phyloP scores from a whole-genome alignment of 75 land plant species.

The Picea sitchensis region DNA sequence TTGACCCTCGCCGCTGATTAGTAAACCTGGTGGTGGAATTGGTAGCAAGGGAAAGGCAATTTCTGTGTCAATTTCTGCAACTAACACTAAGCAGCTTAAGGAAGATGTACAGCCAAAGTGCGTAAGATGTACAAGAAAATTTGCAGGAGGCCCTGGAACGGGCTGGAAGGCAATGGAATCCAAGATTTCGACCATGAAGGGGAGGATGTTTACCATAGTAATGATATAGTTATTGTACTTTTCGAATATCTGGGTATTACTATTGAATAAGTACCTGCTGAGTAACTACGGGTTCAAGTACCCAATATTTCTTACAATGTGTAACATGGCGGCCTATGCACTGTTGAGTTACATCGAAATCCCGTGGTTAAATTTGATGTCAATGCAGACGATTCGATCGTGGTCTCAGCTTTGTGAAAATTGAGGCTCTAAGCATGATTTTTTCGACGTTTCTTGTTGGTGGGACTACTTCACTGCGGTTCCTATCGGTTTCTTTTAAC shows the following conservation, averaged over 20 bases:
- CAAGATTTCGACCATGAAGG: neutral
- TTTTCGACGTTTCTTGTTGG: slow-evolving; percentile 68
- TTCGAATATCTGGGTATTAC: slow-evolving; percentile 74
- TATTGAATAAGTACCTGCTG: slow-evolving; percentile 74
- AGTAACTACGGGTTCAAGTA: slow-evolving; percentile 78
- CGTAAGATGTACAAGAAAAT: no score
- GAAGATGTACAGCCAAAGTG: no score
- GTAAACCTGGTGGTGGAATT: no score
- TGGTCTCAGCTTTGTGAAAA: slow-evolving; percentile 59
- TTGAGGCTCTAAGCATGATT: slow-evolving; percentile 54
- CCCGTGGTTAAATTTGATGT: slow-evolving; percentile 65
- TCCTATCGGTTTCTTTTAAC: slow-evolving; percentile 55
- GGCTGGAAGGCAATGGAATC: neutral
- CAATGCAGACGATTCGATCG: slow-evolving; percentile 69
- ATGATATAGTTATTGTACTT: slow-evolving; percentile 58
- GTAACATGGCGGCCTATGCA: slow-evolving; percentile 79
- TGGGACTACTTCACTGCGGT: slow-evolving; percentile 64
- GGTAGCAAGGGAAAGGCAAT: no score
- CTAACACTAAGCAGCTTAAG: no score
- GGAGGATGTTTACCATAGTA: slow-evolving; percentile 40
- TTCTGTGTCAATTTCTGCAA: no score
- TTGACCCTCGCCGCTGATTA: no score
- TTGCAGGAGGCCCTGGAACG: no score
- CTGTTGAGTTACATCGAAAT: slow-evolving; percentile 64
- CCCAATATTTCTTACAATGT: slow-evolving; percentile 82